Conservation (phyloP, 495 filamentous ascomycete genomes). For the Penicillium egyptiacum region DNA sequence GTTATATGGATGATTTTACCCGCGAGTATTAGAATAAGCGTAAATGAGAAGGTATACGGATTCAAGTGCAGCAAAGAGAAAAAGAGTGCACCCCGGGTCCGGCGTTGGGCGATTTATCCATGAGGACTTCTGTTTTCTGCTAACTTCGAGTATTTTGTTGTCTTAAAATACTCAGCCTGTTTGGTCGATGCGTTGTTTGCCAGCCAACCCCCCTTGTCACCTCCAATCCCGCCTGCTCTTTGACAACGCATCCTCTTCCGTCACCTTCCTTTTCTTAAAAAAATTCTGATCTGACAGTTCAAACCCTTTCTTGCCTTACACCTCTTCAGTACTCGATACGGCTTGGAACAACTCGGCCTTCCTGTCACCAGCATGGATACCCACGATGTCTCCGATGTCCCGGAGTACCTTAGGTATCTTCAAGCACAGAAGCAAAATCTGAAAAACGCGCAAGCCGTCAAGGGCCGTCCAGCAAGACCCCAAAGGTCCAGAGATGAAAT, state of each 20-base stretch:
- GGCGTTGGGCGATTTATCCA: too few relatives aligned
- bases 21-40: too few relatives aligned
- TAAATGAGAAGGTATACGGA: too few relatives aligned
- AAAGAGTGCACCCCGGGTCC: too few relatives aligned
- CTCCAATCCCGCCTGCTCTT: neutral
- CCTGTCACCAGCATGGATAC: conserved; percentile 28
- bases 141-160: neutral
- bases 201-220: neutral
- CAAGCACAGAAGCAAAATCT: conserved; percentile 19
- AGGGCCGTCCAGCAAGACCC: conserved; percentile 18
- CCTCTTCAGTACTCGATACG: neutral
- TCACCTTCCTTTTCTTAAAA: neutral
- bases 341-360: neutral
- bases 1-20: too few relatives aligned
- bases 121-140: too few relatives aligned
- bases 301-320: neutral
- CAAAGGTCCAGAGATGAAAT: conserved; percentile 26
- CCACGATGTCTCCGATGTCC: conserved; percentile 24
- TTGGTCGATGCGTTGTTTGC: neutral
- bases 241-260: neutral
- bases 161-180: neutral
- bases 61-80: too few relatives aligned
- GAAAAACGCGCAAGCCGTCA: conserved; percentile 16
- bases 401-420: conserved; percentile 13
- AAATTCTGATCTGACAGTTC: neutral